Conservation (phyloP, 2,329 filamentous ascomycete genomes). For the Exophiala alcalophila region DNA sequence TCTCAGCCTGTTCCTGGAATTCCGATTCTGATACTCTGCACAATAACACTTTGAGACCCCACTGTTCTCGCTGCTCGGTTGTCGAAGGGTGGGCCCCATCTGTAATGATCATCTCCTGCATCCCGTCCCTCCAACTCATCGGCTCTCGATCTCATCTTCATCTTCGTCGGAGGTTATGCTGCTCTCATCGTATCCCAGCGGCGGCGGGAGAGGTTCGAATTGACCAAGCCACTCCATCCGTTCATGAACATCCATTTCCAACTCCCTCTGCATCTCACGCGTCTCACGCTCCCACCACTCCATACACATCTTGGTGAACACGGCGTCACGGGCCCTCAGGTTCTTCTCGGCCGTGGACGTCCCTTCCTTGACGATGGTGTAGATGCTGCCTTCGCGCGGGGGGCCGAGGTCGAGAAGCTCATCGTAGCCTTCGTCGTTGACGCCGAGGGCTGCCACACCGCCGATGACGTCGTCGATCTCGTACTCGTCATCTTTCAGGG, state of each 20-base stretch:
- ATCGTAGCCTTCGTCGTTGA: slow-evolving; percentile 26
- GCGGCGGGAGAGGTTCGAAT: too few species aligned
- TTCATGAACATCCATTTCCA: not conserved
- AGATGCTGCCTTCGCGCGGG: slow-evolving; percentile 14
- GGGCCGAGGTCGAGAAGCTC: slow-evolving; percentile 26
- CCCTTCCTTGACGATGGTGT: slow-evolving; percentile 21
- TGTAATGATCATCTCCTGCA: too few species aligned
- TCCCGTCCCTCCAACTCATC: too few species aligned
- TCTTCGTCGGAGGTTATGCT: too few species aligned
- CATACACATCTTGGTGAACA: slow-evolving; percentile 14
- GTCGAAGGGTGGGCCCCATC: too few species aligned
- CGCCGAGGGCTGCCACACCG: slow-evolving; percentile 24
- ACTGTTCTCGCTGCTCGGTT: too few species aligned
- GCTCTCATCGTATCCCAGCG: too few species aligned
- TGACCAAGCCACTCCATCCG: too few species aligned
- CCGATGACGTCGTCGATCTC: slow-evolving; percentile 27
- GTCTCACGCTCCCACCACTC: slow-evolving; percentile 21
- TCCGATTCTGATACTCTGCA: too few species aligned
- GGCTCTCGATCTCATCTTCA: too few species aligned
- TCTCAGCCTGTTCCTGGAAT: too few species aligned
- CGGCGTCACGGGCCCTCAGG: slow-evolving; percentile 10
- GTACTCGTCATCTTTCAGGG: slow-evolving; percentile 26
- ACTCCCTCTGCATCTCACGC: not conserved
- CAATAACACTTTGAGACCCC: too few species aligned
- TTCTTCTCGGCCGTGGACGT: slow-evolving; percentile 9